These are phyloP conservation scores for Phaffia tasmanica DNA, from an alignment of 768 basidiomycete genomes.

Conservation along the genomic window DNA sequence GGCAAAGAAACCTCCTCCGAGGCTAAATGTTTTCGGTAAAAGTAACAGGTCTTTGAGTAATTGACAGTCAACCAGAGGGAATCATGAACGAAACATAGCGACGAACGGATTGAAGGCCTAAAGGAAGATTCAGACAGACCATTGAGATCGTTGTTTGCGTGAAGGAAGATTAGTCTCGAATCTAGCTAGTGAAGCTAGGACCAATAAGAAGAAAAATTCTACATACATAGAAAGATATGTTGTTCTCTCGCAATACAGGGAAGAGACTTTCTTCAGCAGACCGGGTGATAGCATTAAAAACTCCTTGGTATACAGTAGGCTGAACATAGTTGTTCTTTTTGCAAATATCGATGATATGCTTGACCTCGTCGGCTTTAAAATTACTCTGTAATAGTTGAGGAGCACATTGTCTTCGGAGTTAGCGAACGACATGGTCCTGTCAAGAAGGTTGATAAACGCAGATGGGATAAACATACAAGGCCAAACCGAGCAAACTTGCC, in stretches of 20 bases:
- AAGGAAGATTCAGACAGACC: not conserved
- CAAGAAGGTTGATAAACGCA: not conserved
- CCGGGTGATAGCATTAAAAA: constrained; percentile 45
- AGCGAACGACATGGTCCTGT: not conserved
- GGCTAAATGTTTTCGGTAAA: constrained; percentile 26
- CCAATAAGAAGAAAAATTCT: not conserved
- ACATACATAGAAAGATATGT: constrained; percentile 40
- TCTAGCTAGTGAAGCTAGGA: not conserved
- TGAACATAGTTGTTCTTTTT: constrained; percentile 43
- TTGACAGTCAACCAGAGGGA: no score
- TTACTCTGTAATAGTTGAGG: not conserved
- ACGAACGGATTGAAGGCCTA: constrained; percentile 41
- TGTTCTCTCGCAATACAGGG: constrained; percentile 43
- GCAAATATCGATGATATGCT: constrained; percentile 43
- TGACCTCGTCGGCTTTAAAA: constrained; percentile 37
- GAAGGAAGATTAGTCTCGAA: no score
- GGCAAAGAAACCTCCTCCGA: constrained; percentile 43
- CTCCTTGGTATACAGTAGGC: constrained; percentile 46
- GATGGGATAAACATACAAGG: not conserved
- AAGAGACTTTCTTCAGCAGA: constrained; percentile 41
- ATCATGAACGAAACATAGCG: not conserved
- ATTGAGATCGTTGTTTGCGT: not conserved
- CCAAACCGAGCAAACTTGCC: constrained; percentile 43
- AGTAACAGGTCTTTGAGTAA: not conserved
- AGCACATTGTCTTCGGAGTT: not conserved